A percentile compares a stretch with the other conserved stretches of the same genome.
Conservation (phyloP, 2,329 filamentous ascomycete species). For the Massarina eburnea region DNA sequence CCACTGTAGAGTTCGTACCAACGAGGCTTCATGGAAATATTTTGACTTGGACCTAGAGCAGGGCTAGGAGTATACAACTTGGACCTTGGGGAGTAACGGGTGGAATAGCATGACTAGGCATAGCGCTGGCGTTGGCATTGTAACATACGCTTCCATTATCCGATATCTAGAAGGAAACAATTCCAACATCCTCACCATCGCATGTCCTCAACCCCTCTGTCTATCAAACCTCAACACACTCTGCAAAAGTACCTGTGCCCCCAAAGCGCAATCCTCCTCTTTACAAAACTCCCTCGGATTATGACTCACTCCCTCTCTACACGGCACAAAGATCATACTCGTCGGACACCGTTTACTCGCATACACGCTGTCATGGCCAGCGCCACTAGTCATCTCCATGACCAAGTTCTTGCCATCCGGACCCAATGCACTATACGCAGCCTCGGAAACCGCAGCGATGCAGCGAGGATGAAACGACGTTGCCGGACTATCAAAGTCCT, state of each 20-base stretch:
- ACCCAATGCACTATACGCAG: slow-evolving; percentile 62
- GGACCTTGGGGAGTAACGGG: background rate
- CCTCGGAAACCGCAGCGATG: slow-evolving; percentile 63
- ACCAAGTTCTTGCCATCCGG: slow-evolving; percentile 53
- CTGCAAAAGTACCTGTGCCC: slow-evolving; percentile 53
- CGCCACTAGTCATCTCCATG: slow-evolving; percentile 63
- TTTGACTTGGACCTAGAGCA: no score
- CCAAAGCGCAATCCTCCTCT: slow-evolving; percentile 50
- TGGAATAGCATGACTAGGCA: background rate
- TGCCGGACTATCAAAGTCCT: slow-evolving; percentile 61
- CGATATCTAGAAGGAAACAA: no score
- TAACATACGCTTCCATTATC: no score
- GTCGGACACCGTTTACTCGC: slow-evolving; percentile 48
- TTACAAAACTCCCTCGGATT: slow-evolving; percentile 50
- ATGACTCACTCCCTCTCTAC: slow-evolving; percentile 51
- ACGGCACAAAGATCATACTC: slow-evolving; percentile 53
- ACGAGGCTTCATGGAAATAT: no score
- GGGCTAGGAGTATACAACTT: no score
- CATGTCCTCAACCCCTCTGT: slow-evolving; percentile 40
- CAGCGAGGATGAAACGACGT: slow-evolving; percentile 68
- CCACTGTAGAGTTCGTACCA: background rate
- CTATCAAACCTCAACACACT: slow-evolving; percentile 54
- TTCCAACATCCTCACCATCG: no score
- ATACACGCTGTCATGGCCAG: slow-evolving; percentile 62
- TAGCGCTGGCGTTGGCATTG: slow-evolving; percentile 7